Evolutionary conservation across 1,284 basidiomycete species (phyloP).

Genomic region (Naganishia sp.): DNA sequence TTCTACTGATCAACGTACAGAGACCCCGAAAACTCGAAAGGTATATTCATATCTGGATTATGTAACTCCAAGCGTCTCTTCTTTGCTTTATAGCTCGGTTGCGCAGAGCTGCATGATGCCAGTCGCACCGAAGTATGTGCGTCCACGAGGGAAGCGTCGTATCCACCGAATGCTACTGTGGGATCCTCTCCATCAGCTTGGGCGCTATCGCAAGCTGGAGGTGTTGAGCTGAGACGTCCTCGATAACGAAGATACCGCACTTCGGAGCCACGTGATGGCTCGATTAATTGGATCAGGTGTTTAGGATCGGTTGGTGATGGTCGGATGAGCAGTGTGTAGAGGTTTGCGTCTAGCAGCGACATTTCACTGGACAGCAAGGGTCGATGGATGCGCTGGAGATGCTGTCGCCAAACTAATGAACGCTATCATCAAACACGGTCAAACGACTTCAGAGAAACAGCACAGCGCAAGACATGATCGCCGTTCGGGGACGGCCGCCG

Average conservation of each 20-base stretch:
- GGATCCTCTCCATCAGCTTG: constrained; percentile 5
- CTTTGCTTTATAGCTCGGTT: constrained; percentile 42
- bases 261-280: constrained; percentile 26
- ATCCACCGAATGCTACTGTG: constrained; percentile 18
- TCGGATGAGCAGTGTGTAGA: constrained; percentile 33
- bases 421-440: too few species aligned
- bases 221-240: constrained; percentile 5
- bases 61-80: constrained; percentile 48
- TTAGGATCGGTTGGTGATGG: constrained; percentile 22
- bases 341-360: constrained; percentile 33
- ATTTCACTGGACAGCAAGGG: neutral
- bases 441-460: neutral
- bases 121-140: constrained; percentile 46
- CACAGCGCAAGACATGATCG: constrained; percentile 10
- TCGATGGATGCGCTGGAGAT: neutral
- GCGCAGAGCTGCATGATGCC: constrained; percentile 41
- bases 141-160: constrained; percentile 38
- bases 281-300: constrained; percentile 31
- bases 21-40: constrained; percentile 48
- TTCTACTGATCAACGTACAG: constrained; percentile 39
- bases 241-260: constrained; percentile 28
- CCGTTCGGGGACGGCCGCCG: neutral
- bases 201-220: neutral
- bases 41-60: constrained; percentile 48
- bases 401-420: neutral